These are phyloP conservation scores for Simplicillium sp. DNA, from an alignment of 2,329 filamentous ascomycete genomes.

Conservation along the genomic window DNA sequence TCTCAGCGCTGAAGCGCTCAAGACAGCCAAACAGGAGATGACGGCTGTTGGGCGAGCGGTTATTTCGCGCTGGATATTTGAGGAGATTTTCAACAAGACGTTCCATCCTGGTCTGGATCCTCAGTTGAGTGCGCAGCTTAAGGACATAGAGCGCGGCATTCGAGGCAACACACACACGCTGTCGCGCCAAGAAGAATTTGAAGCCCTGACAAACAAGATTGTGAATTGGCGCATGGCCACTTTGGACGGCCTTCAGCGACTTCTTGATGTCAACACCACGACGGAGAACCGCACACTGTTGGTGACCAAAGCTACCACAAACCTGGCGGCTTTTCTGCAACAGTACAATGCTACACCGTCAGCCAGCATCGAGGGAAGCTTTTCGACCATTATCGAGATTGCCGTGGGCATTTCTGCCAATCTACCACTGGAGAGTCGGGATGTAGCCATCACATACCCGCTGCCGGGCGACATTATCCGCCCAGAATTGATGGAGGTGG, in stretches of 20 bases:
- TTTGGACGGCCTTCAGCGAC: slow-evolving; percentile 73
- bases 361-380: slow-evolving; percentile 74
- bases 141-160: slow-evolving; percentile 81
- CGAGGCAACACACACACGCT: slow-evolving; percentile 65
- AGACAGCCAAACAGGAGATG: slow-evolving; percentile 94
- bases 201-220: slow-evolving; percentile 78
- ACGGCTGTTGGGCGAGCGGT: slow-evolving; percentile 85
- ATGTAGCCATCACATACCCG: slow-evolving; percentile 81
- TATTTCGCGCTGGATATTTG: slow-evolving; percentile 81
- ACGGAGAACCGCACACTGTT: slow-evolving; percentile 58
- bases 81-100: slow-evolving; percentile 82
- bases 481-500: slow-evolving; percentile 74
- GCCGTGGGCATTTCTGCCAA: slow-evolving; percentile 80
- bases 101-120: slow-evolving; percentile 86
- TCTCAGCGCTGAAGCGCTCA: slow-evolving; percentile 76
- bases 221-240: slow-evolving; percentile 91
- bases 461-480: slow-evolving; percentile 64
- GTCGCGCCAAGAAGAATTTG: slow-evolving; percentile 76
- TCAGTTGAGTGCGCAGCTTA: slow-evolving; percentile 66
- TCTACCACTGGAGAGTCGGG: slow-evolving; percentile 80
- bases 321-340: slow-evolving; percentile 59
- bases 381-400: slow-evolving; percentile 87
- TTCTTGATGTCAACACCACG: slow-evolving; percentile 56
- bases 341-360: slow-evolving; percentile 69
- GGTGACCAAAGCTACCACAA: slow-evolving; percentile 58